Conservation (phyloP, 164 flowering plant genomes). For the Sedum album region DNA sequence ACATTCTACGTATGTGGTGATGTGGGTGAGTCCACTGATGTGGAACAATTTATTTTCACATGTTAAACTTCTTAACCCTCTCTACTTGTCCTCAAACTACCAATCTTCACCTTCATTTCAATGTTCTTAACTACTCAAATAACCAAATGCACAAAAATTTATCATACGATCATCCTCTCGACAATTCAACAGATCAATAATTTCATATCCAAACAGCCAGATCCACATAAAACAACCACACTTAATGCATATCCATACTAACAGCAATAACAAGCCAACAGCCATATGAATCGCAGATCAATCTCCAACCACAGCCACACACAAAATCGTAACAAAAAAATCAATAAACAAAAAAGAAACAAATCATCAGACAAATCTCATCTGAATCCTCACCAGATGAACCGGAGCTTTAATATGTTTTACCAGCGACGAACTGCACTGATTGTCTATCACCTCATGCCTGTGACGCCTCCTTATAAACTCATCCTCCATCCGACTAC, state of each 20-base stretch:
- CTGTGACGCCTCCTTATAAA: slow-evolving; percentile 12
- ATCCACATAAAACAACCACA: background rate
- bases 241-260: background rate
- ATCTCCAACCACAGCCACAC: background rate
- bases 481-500: slow-evolving; percentile 15
- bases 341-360: background rate
- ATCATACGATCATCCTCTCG: too few relatives aligned
- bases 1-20: too few relatives aligned
- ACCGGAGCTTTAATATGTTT: slow-evolving; percentile 18
- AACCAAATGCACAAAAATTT: too few relatives aligned
- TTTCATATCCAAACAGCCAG: background rate
- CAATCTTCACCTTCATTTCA: background rate
- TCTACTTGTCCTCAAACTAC: background rate
- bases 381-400: slow-evolving; percentile 11
- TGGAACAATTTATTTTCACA: background rate
- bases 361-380: too few relatives aligned
- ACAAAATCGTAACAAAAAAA: background rate
- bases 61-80: background rate
- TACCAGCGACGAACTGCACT: slow-evolving; percentile 18
- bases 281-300: background rate
- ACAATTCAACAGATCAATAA: background rate
- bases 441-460: slow-evolving; percentile 15
- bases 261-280: background rate
- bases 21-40: too few relatives aligned
- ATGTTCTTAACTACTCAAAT: background rate